Evolutionary conservation across 345 rosid species (phyloP).

Genomic region (Eucalyptus sideroxylon): DNA sequence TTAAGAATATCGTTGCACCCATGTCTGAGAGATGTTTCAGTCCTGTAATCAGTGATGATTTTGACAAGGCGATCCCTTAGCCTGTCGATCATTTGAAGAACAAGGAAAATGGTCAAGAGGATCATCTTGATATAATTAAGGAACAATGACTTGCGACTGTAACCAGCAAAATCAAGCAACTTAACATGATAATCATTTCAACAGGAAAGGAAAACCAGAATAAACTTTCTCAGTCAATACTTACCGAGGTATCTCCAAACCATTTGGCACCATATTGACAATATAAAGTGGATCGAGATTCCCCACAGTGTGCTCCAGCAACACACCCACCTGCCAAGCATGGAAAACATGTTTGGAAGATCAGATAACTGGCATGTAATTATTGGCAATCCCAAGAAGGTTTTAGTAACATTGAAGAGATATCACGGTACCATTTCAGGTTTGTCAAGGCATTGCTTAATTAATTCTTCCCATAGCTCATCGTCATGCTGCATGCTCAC

Average conservation of each 20-base stretch:
- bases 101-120: neutral
- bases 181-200: neutral
- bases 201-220: neutral
- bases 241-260: constrained; percentile 97
- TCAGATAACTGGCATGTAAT: neutral
- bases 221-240: constrained; percentile 1
- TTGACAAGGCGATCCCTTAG: constrained; percentile 90
- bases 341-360: neutral
- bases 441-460: constrained; percentile 86
- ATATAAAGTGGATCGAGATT: constrained; percentile 95
- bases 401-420: neutral
- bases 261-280: constrained; percentile 96
- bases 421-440: constrained; percentile 81
- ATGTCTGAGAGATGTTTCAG: constrained; percentile 95
- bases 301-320: constrained; percentile 98
- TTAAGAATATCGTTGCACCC: constrained; percentile 97
- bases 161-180: neutral
- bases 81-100: constrained; percentile 16
- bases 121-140: neutral
- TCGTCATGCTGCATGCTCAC: constrained; percentile 96
- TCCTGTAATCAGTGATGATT: constrained; percentile 92
- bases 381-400: neutral
- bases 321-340: constrained; percentile 72
- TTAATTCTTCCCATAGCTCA: constrained; percentile 98
- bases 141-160: neutral